phyloP scores from a whole-genome alignment of 768 basidiomycete genomes.

The Hemileccinum rubropunctum region DNA sequence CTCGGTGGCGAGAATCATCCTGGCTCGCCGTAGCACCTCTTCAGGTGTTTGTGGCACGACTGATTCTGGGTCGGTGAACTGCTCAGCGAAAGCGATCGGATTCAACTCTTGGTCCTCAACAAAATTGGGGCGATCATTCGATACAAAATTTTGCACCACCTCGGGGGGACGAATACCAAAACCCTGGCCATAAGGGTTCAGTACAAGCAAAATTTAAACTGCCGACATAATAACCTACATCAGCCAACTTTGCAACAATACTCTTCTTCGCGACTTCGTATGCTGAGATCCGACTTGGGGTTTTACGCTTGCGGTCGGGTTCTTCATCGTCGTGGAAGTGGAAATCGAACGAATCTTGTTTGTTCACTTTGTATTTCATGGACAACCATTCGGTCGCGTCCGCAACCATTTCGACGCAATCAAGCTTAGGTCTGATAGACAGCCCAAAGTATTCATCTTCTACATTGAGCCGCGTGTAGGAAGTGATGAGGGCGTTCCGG shows the following conservation, averaged over 20 bases:
- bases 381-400: slow-evolving; percentile 91
- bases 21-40: slow-evolving; percentile 68
- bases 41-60: slow-evolving; percentile 55
- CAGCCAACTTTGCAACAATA: slow-evolving; percentile 70
- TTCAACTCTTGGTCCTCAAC: slow-evolving; percentile 79
- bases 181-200: slow-evolving; percentile 45
- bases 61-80: slow-evolving; percentile 73
- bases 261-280: slow-evolving; percentile 85
- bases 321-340: slow-evolving; percentile 71
- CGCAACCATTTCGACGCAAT: slow-evolving; percentile 84
- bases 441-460: slow-evolving; percentile 75
- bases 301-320: slow-evolving; percentile 63
- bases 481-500: slow-evolving; percentile 54
- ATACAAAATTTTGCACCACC: slow-evolving; percentile 80
- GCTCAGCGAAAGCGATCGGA: slow-evolving; percentile 81
- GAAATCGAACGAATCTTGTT: slow-evolving; percentile 58
- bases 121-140: slow-evolving; percentile 58
- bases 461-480: slow-evolving; percentile 67
- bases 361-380: slow-evolving; percentile 78
- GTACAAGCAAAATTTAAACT: background rate
- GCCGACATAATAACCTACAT: slow-evolving; percentile 46
- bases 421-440: slow-evolving; percentile 62
- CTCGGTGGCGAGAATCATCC: slow-evolving; percentile 85
- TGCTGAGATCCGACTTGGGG: slow-evolving; percentile 78
- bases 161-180: slow-evolving; percentile 82